A percentile compares a stretch with the other conserved stretches of the same genome.
Conservation (phyloP, 1,284 basidiomycete species). For the Trametes pubescens region DNA sequence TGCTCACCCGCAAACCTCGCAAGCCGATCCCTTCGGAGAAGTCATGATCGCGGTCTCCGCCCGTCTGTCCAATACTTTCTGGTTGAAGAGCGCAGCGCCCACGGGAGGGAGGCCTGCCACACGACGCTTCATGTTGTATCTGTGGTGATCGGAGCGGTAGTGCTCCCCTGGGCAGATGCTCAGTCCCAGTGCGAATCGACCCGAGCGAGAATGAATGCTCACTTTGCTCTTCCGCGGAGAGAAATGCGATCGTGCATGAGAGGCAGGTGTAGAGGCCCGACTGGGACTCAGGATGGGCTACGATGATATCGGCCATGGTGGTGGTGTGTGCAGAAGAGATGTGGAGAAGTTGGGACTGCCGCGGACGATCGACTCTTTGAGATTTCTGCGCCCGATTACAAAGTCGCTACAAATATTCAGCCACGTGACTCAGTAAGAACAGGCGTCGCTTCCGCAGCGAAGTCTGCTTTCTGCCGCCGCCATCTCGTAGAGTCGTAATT, state of each 20-base stretch:
- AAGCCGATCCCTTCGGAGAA: constrained; percentile 70
- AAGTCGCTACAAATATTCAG: constrained; percentile 14
- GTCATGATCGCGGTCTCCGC: constrained; percentile 78
- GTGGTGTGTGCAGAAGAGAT: background rate
- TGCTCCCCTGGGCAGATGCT: constrained; percentile 64
- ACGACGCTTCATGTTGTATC: constrained; percentile 98
- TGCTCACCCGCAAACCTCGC: constrained; percentile 84
- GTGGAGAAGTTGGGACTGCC: background rate
- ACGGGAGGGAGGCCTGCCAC: constrained; percentile 93
- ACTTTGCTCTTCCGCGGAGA: constrained; percentile 88
- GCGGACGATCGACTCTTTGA: background rate
- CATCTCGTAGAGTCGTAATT: too few relatives aligned
- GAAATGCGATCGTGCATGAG: constrained; percentile 92
- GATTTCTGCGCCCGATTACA: constrained; percentile 13
- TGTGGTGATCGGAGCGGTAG: constrained; percentile 94
- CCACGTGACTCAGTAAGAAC: constrained; percentile 10
- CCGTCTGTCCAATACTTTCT: constrained; percentile 87
- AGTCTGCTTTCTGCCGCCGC: background rate
- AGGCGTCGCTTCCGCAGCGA: background rate
- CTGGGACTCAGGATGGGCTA: constrained; percentile 20
- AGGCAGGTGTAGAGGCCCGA: constrained; percentile 84
- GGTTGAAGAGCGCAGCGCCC: constrained; percentile 81
- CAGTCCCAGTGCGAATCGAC: constrained; percentile 3
- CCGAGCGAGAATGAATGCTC: constrained; percentile 39
- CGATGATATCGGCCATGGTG: constrained; percentile 28